Evolutionary conservation across 108 stramenopile genomes (phyloP).

Genomic region (Skeletonema costatum): DNA sequence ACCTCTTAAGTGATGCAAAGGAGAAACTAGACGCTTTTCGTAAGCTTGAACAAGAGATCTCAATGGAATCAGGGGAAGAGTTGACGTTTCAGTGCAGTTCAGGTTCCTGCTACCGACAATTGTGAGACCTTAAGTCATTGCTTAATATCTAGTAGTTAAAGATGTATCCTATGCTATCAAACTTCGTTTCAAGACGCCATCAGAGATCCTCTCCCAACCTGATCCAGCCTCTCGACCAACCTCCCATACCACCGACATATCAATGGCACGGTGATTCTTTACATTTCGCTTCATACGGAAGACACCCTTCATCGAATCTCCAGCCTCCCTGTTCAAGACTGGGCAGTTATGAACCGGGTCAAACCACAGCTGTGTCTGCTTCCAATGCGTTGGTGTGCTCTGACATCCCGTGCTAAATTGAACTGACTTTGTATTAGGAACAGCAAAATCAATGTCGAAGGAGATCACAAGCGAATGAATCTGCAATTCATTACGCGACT

Average conservation of each 20-base stretch:
- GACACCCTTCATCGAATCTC: slow-evolving; percentile 36
- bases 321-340: slow-evolving; percentile 15
- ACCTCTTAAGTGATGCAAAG: slow-evolving; percentile 18
- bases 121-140: background rate
- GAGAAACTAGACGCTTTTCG: slow-evolving; percentile 19
- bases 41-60: slow-evolving; percentile 15
- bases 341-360: slow-evolving; percentile 51
- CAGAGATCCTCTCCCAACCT: slow-evolving; percentile 29
- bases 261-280: slow-evolving; percentile 51
- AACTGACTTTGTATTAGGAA: slow-evolving; percentile 55
- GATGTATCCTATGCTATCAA: slow-evolving; percentile 28
- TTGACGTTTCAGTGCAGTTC: slow-evolving; percentile 9
- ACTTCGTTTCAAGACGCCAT: slow-evolving; percentile 38
- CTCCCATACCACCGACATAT: slow-evolving; percentile 55
- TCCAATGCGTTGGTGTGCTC: slow-evolving; percentile 87
- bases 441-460: slow-evolving; percentile 81
- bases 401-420: slow-evolving; percentile 81
- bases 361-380: slow-evolving; percentile 84
- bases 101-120: slow-evolving; percentile 3
- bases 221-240: slow-evolving; percentile 17
- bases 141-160: background rate
- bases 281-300: slow-evolving; percentile 54
- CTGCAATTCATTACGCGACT: background rate
- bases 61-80: background rate
- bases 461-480: slow-evolving; percentile 78